Evolutionary conservation across 2,329 filamentous ascomycete species (phyloP), one percentile per base, ranked within the genome.

Genomic region (Aspergillaceae sp.): DNA sequence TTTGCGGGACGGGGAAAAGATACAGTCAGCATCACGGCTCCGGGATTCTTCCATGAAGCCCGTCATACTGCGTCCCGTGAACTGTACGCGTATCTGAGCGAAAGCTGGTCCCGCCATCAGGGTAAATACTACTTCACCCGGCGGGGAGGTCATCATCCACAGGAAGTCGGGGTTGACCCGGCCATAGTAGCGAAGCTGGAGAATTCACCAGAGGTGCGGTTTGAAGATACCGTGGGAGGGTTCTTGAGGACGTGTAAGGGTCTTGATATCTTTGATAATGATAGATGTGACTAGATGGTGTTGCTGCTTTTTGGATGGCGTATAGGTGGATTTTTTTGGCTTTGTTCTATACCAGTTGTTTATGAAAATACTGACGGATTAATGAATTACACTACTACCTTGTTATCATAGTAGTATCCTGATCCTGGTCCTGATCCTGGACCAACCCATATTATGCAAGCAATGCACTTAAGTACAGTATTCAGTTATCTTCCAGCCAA

Each of bases 61-160:
- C 59, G 62, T 46, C 45, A 48, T 4, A 64, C 67, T 35, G 63
- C 68, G 3, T 60, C 60, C 2, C 67, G 66, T 32, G 71, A 74
- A 28, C 55, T 80, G 3, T 57, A 66, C 33, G 58, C 68, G 1
- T 68, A 69, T 36, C 53, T 79, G 11, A 59, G 56, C 27, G 62
- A 62, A 1, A 72, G 70, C 32, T 80, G 77, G 76, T 68, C 69
- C 26, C 51, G 57, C 5, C 64, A 68, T 43, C 62, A 67, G 29
- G 67, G 62, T 1, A 66, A 59, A 43, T 72, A 77, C 50, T 77
- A 69, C 54, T 69, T 79, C 30, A 64, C 56, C 32, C 59, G 62
- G 2, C 66, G 68, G 26, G 63, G 70, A 10, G 71, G 70, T 1
- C 66, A 68, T 36, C 63, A 63, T 7, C 68, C 65, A 10, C 71